Base-by-base conservation (phyloP, 1,284 basidiomycete genomes). In the Microbotryum saponariae region DNA sequence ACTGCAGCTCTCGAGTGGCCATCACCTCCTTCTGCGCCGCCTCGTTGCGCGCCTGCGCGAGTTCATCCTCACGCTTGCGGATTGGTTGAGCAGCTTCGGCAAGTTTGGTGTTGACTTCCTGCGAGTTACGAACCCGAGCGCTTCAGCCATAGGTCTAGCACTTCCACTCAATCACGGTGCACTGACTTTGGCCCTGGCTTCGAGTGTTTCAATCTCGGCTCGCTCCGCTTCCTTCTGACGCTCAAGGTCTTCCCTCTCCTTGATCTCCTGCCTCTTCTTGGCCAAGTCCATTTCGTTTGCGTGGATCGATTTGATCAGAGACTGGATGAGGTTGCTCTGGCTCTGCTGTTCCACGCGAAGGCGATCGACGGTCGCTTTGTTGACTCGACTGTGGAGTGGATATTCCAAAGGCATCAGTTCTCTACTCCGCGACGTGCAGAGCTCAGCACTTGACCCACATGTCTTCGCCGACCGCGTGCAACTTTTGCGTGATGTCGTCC, bases 401-500 rank as follows among this genome's bases (percentile, higher is more conserved):
- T 2, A 6, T 12, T 9, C 8, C 23, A n/a, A 18, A 48, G 12
- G 3, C n/a, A 29, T 49, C 23, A 16, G 37, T 23, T 20, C 27
- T 10, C 6, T 21, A 16, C 6, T 12, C 21, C 12, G 0, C 27
- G 45, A 46, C 31, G 20, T 20, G 29, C 4, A 18, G 20, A 25
- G 7, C 58, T 42, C 56, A 31, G 27, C 56, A 14, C 25, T n/a
- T 20, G 23, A 52, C 85, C 70, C 67, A 94, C 91, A 91, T 80
- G 58, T 86, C 79, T 21, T 75, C 76, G 1, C 81, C 78, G 42
- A 91, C 71, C 6, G 76, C 76, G 58, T 87, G 83, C 8, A 93
- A 78, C 70, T 92, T 85, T 27, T 73, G 76, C 73, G 94, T 88
- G 3, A 96, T 85, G 56, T 92, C 90, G 54, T 91, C 88, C 1